A percentile compares a stretch with the other conserved stretches of the same genome.
These are phyloP conservation scores for Apiotrichum gamsii DNA, from an alignment of 1,284 basidiomycete genomes.

Conservation along the genomic window DNA sequence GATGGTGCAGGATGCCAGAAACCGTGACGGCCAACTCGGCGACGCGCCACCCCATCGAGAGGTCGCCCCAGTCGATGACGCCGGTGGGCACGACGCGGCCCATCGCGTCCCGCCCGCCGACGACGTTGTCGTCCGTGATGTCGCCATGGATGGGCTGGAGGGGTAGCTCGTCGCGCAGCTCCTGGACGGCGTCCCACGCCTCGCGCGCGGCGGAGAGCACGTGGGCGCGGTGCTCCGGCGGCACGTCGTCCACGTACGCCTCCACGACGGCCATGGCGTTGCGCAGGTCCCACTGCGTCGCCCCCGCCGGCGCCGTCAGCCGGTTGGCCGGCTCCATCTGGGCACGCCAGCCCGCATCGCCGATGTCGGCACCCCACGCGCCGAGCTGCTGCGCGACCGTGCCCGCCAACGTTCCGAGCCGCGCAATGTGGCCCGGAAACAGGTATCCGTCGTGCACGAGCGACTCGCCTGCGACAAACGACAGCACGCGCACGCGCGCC, in stretches of 20 bases:
- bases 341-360: no score
- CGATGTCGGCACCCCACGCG: no score
- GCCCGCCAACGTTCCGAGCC: constrained; percentile 6
- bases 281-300: constrained; percentile 15
- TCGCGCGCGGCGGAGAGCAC: background rate
- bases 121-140: constrained; percentile 16
- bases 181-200: constrained; percentile 1
- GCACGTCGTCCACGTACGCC: background rate
- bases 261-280: constrained; percentile 7
- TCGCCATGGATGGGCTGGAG: constrained; percentile 12
- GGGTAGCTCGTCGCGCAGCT: background rate
- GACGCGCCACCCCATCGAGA: constrained; percentile 8
- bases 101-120: constrained; percentile 6
- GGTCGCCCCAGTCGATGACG: constrained; percentile 16
- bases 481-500: constrained; percentile 6
- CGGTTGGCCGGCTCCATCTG: no score
- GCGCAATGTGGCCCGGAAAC: background rate
- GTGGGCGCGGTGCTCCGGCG: background rate
- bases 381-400: background rate
- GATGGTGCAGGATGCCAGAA: constrained; percentile 9
- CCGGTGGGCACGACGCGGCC: constrained; percentile 2
- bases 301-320: constrained; percentile 4
- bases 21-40: constrained; percentile 11
- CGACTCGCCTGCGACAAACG: constrained; percentile 6
- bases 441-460: constrained; percentile 9